Evolutionary conservation across 2,329 filamentous ascomycete species (phyloP).

Genomic region (Fusarium veterinarium): DNA sequence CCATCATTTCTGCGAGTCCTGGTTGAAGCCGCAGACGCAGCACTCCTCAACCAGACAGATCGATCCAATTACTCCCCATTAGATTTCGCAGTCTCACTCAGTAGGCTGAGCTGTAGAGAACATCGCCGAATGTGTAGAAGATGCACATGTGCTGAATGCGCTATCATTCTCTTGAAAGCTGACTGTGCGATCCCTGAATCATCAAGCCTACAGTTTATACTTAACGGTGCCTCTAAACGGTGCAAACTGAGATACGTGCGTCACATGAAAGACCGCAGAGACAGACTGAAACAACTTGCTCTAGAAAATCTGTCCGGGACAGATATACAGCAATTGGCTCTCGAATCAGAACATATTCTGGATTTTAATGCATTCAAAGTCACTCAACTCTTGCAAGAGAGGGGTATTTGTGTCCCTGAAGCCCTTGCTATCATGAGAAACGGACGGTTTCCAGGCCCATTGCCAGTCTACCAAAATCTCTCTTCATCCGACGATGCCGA

Average conservation of each 20-base stretch:
- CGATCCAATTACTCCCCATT: fast-evolving
- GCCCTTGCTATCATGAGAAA: background rate
- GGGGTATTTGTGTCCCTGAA: fast-evolving
- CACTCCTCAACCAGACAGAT: background rate
- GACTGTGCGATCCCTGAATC: background rate
- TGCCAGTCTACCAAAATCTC: fast-evolving
- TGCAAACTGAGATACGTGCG: background rate
- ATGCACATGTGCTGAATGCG: background rate
- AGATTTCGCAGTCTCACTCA: background rate
- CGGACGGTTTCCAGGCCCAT: fast-evolving
- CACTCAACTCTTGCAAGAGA: background rate
- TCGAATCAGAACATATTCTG: fast-evolving
- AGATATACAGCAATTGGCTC: fast-evolving
- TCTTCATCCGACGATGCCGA: fast-evolving
- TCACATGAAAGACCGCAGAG: background rate
- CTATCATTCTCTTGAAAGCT: background rate
- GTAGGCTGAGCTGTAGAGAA: background rate
- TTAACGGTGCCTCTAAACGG: fast-evolving
- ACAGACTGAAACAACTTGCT: background rate
- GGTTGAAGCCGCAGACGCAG: background rate
- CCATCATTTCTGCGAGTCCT: background rate
- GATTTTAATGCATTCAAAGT: background rate
- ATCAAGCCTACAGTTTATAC: fast-evolving
- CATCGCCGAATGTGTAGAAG: fast-evolving
- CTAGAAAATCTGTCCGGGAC: fast-evolving